These are phyloP conservation scores for Quercus wislizeni DNA, from an alignment of 306 rosid genomes.

Conservation along the genomic window DNA sequence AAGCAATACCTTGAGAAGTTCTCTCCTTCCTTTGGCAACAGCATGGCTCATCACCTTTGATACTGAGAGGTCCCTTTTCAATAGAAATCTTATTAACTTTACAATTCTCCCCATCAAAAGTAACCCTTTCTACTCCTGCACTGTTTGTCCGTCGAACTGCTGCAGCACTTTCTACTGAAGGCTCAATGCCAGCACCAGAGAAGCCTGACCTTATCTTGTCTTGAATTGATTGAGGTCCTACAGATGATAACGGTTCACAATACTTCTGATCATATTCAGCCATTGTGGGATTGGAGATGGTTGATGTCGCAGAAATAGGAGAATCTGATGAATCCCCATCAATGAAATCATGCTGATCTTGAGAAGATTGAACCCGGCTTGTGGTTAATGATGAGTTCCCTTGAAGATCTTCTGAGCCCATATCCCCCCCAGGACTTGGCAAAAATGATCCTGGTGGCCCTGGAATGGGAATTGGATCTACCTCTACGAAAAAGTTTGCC, in stretches of 20 bases:
- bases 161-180: slow-evolving; percentile 29
- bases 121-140: slow-evolving; percentile 16
- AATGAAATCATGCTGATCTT: slow-evolving; percentile 45
- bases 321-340: slow-evolving; percentile 56
- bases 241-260: slow-evolving; percentile 24
- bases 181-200: slow-evolving; percentile 28
- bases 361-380: slow-evolving; percentile 51
- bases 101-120: slow-evolving; percentile 28
- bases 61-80: slow-evolving; percentile 33
- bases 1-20: slow-evolving; percentile 30
- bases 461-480: slow-evolving; percentile 59
- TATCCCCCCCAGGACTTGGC: slow-evolving; percentile 57
- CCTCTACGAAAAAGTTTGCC: slow-evolving; percentile 33
- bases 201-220: slow-evolving; percentile 17
- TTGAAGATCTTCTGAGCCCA: slow-evolving; percentile 52
- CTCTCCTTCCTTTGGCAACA: slow-evolving; percentile 56
- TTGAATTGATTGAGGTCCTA: slow-evolving; percentile 26
- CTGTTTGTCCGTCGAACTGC: slow-evolving; percentile 12
- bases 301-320: slow-evolving; percentile 51
- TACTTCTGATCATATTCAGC: slow-evolving; percentile 24
- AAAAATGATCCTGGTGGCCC: slow-evolving; percentile 71
- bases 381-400: slow-evolving; percentile 59
- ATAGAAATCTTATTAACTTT: slow-evolving; percentile 21
- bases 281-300: slow-evolving; percentile 41
- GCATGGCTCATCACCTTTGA: slow-evolving; percentile 41